Percentiles rank a stretch among this genome's conserved stretches.
Evolutionary conservation across 768 basidiomycete genomes (phyloP).

Genomic region (Agrocybe pediades): DNA sequence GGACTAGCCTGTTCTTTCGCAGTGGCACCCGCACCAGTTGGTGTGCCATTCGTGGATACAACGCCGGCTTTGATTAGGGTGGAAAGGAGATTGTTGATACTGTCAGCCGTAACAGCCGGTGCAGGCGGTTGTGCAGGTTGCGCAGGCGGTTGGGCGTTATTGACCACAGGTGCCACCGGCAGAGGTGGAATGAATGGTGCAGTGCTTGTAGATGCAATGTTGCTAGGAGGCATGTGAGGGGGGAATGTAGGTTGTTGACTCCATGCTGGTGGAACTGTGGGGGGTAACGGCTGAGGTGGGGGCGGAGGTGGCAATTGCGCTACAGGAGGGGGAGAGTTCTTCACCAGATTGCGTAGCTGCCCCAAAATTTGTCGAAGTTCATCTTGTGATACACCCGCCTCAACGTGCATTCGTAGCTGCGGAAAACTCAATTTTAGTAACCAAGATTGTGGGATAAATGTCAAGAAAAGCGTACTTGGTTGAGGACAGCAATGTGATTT

Average conservation of each 20-base stretch:
- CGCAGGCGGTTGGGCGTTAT: not conserved
- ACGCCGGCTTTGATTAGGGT: constrained; percentile 82
- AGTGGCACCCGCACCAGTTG: constrained; percentile 48
- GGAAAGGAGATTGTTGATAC: constrained; percentile 62
- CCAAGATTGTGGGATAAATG: not conserved
- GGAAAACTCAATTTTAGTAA: constrained; percentile 7
- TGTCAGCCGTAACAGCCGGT: constrained; percentile 31
- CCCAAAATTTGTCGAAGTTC: constrained; percentile 76
- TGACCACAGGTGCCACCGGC: constrained; percentile 1
- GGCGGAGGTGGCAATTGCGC: constrained; percentile 18
- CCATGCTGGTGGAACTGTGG: constrained; percentile 13
- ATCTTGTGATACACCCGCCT: constrained; percentile 77
- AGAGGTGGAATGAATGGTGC: constrained; percentile 3
- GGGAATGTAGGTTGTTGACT: constrained; percentile 17
- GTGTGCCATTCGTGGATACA: constrained; percentile 56
- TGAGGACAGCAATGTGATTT: constrained; percentile 76
- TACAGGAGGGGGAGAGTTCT: constrained; percentile 38
- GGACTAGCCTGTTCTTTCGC: constrained; percentile 36
- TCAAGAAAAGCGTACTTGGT: constrained; percentile 63
- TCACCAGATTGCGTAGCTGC: constrained; percentile 67
- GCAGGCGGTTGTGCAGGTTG: constrained; percentile 11
- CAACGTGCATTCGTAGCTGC: constrained; percentile 72
- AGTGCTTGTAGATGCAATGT: not conserved
- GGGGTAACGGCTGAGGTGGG: constrained; percentile 10
- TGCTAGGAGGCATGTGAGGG: constrained; percentile 11